These are phyloP conservation scores for Starmerella geochares DNA, from an alignment of 805 yeast genomes.

Conservation along the genomic window DNA sequence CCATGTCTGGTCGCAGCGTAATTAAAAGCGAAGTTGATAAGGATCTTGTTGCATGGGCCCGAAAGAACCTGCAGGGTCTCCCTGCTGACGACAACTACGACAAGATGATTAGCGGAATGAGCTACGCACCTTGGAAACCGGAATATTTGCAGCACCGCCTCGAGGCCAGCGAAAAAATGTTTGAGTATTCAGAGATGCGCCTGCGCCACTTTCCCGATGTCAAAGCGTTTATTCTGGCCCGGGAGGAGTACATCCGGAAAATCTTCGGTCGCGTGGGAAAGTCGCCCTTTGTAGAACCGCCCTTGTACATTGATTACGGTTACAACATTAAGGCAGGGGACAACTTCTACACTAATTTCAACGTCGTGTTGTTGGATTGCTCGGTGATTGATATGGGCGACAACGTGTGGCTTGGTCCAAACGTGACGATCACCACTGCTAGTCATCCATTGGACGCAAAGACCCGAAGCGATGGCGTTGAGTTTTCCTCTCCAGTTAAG, in stretches of 20 bases:
- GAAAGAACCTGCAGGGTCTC: conserved; percentile 7
- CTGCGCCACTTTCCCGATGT: conserved; percentile 24
- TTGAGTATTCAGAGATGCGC: conserved; percentile 28
- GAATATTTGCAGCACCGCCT: conserved; percentile 28
- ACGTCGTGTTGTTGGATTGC: conserved; percentile 45
- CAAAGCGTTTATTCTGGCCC: conserved; percentile 32
- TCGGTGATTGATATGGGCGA: conserved; percentile 53
- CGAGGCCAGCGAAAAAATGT: conserved; percentile 29
- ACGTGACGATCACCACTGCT: conserved; percentile 49
- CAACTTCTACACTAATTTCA: conserved; percentile 49
- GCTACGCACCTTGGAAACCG: conserved; percentile 34
- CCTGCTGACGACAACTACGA: conserved; percentile 37
- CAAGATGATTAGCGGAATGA: conserved; percentile 45
- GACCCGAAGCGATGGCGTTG: conserved; percentile 41
- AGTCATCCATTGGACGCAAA: conserved; percentile 47
- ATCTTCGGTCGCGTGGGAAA: conserved; percentile 44
- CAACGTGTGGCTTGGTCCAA: conserved; percentile 53
- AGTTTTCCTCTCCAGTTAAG: conserved; percentile 46
- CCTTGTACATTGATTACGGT: conserved; percentile 57
- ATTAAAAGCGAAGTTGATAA: conserved; percentile 7
- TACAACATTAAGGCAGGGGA: conserved; percentile 50
- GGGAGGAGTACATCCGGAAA: conserved; percentile 32
- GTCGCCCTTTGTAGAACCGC: conserved; percentile 43
- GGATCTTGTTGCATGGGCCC: conserved; percentile 19
- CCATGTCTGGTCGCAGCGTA: conserved; percentile 2